Evolutionary conservation across 129 eudicot genomes (phyloP).

Genomic region (Chrysanthemum makinoi): DNA sequence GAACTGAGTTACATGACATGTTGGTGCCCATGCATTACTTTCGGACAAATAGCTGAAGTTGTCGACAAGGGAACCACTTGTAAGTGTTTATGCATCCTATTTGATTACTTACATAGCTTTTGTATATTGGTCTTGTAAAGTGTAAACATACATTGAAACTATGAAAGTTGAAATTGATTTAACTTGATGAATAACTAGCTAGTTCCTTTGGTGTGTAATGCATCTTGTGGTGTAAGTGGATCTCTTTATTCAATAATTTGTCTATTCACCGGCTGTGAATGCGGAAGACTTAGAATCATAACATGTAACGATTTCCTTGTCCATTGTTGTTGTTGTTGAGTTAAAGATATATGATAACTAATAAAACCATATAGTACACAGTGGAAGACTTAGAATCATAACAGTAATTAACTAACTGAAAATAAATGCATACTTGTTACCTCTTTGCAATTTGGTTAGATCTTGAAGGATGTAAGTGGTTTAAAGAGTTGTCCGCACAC

Average conservation of each 20-base stretch:
- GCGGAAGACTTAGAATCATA: too few species aligned
- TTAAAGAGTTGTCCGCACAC: too few species aligned
- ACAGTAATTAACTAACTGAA: too few species aligned
- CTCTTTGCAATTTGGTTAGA: too few species aligned
- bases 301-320: too few species aligned
- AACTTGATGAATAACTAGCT: background rate
- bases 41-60: slow-evolving; percentile 61
- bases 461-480: too few species aligned
- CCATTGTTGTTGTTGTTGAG: too few species aligned
- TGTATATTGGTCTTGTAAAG: background rate
- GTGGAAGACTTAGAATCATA: too few species aligned
- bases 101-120: background rate
- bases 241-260: slow-evolving; percentile 42
- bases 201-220: too few species aligned
- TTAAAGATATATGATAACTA: too few species aligned
- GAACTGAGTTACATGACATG: slow-evolving; percentile 53
- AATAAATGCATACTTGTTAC: too few species aligned
- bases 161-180: background rate
- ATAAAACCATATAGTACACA: too few species aligned
- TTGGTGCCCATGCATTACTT: slow-evolving; percentile 64
- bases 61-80: slow-evolving; percentile 54
- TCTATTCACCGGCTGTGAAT: slow-evolving; percentile 36
- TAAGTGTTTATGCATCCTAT: slow-evolving; percentile 31
- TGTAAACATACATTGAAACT: background rate
- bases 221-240: slow-evolving; percentile 54